phyloP scores from a whole-genome alignment of 75 land plant genomes.

The Azolla pinnata region DNA sequence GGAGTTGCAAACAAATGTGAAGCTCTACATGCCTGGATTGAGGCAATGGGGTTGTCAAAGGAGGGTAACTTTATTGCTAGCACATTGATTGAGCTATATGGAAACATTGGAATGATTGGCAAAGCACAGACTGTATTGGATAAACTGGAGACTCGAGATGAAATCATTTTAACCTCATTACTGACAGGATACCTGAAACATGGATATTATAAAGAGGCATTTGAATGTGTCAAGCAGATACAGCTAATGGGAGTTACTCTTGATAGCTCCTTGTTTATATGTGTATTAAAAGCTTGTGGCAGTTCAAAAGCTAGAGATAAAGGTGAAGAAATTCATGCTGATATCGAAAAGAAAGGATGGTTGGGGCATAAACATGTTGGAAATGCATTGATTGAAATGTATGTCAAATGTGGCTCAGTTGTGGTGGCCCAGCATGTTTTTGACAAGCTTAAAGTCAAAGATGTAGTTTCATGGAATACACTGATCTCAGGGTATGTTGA shows the following conservation, averaged over 20 bases:
- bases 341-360: neutral
- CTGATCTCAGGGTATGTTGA: conserved; percentile 44
- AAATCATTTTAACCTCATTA: conserved; percentile 15
- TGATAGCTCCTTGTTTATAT: conserved; percentile 1
- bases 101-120: conserved; percentile 11
- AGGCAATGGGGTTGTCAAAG: too few relatives aligned
- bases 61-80: conserved; percentile 16
- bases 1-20: too few relatives aligned
- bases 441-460: conserved; percentile 15
- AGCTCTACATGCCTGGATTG: too few relatives aligned
- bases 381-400: conserved; percentile 42
- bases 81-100: conserved; percentile 19
- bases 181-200: conserved; percentile 10
- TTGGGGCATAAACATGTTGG: conserved; percentile 11
- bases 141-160: conserved; percentile 5
- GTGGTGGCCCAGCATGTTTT: conserved; percentile 34
- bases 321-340: conserved; percentile 1
- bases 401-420: conserved; percentile 25
- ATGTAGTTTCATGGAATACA: conserved; percentile 31
- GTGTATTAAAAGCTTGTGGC: conserved; percentile 16
- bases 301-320: too few relatives aligned
- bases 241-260: conserved; percentile 5
- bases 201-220: conserved; percentile 3
- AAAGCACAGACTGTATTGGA: conserved; percentile 16
- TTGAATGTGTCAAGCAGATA: conserved; percentile 12